These are phyloP conservation scores for Claviceps lovelessii DNA, from an alignment of 2,329 filamentous ascomycete genomes.

Conservation along the genomic window DNA sequence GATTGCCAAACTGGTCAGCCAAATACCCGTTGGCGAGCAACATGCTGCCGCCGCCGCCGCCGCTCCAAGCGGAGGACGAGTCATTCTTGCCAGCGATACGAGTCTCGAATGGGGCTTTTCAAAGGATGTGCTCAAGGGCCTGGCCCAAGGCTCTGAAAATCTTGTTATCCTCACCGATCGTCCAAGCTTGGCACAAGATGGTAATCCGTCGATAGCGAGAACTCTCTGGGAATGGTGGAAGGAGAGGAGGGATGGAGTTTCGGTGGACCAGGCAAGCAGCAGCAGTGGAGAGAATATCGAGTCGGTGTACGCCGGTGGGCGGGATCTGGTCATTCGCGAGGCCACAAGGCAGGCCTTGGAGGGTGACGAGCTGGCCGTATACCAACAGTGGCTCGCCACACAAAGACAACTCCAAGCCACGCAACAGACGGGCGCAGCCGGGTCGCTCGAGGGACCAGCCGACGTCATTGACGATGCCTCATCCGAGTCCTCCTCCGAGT, in stretches of 20 bases:
- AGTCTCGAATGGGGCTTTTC: slow-evolving; percentile 94
- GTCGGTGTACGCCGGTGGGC: slow-evolving; percentile 50
- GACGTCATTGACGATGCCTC: slow-evolving; percentile 73
- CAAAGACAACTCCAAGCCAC: slow-evolving; percentile 78
- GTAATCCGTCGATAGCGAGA: slow-evolving; percentile 48
- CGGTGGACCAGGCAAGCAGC: slow-evolving; percentile 35
- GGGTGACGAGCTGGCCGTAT: slow-evolving; percentile 61
- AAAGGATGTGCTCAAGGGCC: slow-evolving; percentile 56
- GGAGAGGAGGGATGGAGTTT: slow-evolving; percentile 49
- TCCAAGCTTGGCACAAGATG: slow-evolving; percentile 26
- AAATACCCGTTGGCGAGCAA: slow-evolving; percentile 21
- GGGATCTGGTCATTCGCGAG: slow-evolving; percentile 45
- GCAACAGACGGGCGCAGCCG: slow-evolving; percentile 53
- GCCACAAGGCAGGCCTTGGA: slow-evolving; percentile 52
- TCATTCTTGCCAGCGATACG: slow-evolving; percentile 82
- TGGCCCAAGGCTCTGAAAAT: slow-evolving; percentile 67
- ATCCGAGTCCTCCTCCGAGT: slow-evolving; percentile 72
- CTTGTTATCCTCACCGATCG: slow-evolving; percentile 78
- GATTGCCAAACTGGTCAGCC: slow-evolving; percentile 53
- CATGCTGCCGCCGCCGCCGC: slow-evolving; percentile 18
- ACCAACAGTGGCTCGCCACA: slow-evolving; percentile 85
- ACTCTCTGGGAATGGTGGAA: slow-evolving; percentile 72
- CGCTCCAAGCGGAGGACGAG: slow-evolving; percentile 42
- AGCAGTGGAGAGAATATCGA: slow-evolving; percentile 43
- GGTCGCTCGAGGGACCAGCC: slow-evolving; percentile 52